Percentiles rank a stretch among this genome's conserved stretches.
Evolutionary conservation across 768 basidiomycete species (phyloP).

Genomic region (Tylopilus subfusipes): DNA sequence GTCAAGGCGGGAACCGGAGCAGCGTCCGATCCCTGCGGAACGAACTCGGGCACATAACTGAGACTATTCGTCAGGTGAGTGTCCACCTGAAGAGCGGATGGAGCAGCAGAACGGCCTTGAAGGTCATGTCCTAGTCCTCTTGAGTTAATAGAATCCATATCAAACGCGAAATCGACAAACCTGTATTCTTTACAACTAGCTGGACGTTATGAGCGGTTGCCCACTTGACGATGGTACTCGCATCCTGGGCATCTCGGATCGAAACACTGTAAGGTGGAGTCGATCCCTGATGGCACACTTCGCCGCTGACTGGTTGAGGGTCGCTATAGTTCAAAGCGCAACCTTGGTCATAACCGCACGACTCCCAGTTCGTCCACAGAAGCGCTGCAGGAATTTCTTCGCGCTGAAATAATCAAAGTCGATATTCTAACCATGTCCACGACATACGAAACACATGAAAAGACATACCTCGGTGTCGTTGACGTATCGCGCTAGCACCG

Average conservation of each 20-base stretch:
- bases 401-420: constrained; percentile 9
- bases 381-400: constrained; percentile 18
- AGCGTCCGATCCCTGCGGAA: constrained; percentile 15
- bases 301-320: constrained; percentile 11
- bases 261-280: constrained; percentile 19
- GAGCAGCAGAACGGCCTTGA: constrained; percentile 21
- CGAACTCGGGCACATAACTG: constrained; percentile 15
- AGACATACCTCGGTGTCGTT: constrained; percentile 15
- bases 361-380: constrained; percentile 24
- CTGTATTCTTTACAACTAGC: constrained; percentile 21
- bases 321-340: constrained; percentile 19
- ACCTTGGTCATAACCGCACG: constrained; percentile 13
- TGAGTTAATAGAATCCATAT: not conserved
- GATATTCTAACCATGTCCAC: not conserved
- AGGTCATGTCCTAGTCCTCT: constrained; percentile 17
- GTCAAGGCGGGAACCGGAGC: constrained; percentile 16
- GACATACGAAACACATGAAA: not conserved
- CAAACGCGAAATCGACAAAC: not conserved
- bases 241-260: constrained; percentile 18
- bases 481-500: constrained; percentile 9
- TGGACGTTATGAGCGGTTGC: constrained; percentile 18
- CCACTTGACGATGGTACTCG: constrained; percentile 19
- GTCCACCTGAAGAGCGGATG: constrained; percentile 22
- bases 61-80: constrained; percentile 17
- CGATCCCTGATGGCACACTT: constrained; percentile 18